These are phyloP conservation scores for Saccharum hybrid DNA, from an alignment of 202 grass and related monocot genomes.

Conservation along the genomic window DNA sequence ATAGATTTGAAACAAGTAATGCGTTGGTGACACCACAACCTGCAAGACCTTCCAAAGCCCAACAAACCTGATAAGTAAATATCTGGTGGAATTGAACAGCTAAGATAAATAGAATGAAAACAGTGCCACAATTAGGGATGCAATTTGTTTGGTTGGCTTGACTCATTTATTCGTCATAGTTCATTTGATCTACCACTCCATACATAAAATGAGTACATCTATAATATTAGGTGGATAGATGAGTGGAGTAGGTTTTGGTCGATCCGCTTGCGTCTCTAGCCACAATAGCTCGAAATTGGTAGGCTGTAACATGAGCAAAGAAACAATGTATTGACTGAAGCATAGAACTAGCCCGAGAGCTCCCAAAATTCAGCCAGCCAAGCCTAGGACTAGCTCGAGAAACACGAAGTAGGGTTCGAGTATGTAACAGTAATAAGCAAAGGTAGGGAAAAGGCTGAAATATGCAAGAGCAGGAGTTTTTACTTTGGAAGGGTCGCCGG, in stretches of 20 bases:
- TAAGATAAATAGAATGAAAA: background rate
- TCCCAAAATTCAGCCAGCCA: background rate
- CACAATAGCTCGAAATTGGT: background rate
- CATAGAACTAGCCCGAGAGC: background rate
- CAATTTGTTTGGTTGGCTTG: background rate
- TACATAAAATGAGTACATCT: background rate
- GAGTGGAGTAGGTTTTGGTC: background rate
- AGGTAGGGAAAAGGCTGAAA: background rate
- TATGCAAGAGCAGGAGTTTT: background rate
- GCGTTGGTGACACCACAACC: slow-evolving; percentile 82
- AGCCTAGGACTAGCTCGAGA: background rate
- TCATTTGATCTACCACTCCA: background rate
- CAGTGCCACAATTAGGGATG: background rate
- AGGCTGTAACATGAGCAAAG: background rate
- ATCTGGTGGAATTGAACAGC: background rate
- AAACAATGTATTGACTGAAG: background rate
- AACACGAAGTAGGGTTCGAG: background rate
- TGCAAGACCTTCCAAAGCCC: slow-evolving; percentile 60
- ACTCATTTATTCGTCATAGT: background rate
- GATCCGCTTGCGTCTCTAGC: background rate
- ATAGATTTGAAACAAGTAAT: slow-evolving; percentile 87
- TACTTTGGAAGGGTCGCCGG: slow-evolving; percentile 80
- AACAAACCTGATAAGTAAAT: slow-evolving; percentile 22
- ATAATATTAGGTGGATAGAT: background rate
- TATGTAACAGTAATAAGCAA: background rate